Conservation (phyloP, 306 rosid genomes). For the Lathyrus aphaca region DNA sequence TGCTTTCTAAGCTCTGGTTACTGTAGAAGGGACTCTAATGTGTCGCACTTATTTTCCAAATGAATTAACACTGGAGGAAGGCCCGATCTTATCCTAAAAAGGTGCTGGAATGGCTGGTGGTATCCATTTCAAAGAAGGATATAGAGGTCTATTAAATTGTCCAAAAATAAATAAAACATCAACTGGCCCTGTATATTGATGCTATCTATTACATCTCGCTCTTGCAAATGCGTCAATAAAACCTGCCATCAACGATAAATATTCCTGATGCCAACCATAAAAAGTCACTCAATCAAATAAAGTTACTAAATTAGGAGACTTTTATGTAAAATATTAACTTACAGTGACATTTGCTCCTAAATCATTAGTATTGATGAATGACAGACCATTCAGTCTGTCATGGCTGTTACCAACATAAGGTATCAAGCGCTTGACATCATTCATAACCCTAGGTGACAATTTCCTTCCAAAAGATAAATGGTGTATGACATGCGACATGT, state of each 20-base stretch:
- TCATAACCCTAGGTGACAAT: conserved; percentile 67
- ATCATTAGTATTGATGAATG: conserved; percentile 78
- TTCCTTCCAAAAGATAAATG: conserved; percentile 87
- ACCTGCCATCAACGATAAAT: conserved; percentile 14
- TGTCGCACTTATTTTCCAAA: conserved; percentile 14
- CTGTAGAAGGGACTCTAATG: conserved; percentile 5
- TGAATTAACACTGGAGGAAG: conserved; percentile 4
- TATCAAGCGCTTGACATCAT: conserved; percentile 75
- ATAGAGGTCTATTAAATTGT: conserved; percentile 16
- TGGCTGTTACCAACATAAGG: conserved; percentile 85
- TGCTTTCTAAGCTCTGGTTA: too few relatives aligned
- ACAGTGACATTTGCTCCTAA: conserved; percentile 87
- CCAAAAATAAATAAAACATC: background rate
- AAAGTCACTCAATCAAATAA: conserved; percentile 26
- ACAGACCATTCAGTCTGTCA: conserved; percentile 82
- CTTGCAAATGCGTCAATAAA: conserved; percentile 24
- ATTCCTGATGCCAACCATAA: conserved; percentile 19
- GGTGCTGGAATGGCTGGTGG: conserved; percentile 6
- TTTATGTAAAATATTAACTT: conserved; percentile 49
- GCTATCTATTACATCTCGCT: conserved; percentile 24
- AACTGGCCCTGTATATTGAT: background rate
- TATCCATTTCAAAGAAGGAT: background rate
- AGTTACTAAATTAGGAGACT: conserved; percentile 19
- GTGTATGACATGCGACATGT: conserved; percentile 88
- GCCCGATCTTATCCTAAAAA: background rate